A percentile compares a stretch with the other conserved stretches of the same genome.
Evolutionary conservation across 2,329 filamentous ascomycete species (phyloP).

Genomic region (Ceratocystis cacaofunesta): DNA sequence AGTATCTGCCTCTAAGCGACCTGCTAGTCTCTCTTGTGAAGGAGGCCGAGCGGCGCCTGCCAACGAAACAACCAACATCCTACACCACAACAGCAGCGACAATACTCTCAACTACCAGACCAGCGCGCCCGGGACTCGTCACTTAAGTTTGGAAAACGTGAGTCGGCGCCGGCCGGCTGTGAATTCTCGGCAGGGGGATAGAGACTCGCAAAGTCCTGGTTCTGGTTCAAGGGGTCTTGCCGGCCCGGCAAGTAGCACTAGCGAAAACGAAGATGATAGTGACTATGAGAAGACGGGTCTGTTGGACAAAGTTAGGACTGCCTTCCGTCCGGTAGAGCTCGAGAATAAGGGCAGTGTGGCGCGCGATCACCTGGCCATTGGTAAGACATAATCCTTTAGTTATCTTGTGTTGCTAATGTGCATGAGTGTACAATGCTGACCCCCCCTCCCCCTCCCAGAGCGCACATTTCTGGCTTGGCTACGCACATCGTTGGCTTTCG

Average conservation of each 20-base stretch:
- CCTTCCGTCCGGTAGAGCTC: conserved; percentile 51
- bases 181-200: neutral
- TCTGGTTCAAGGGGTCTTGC: neutral
- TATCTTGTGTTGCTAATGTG: neutral
- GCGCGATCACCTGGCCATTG: conserved; percentile 65
- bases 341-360: conserved; percentile 80
- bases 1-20: neutral
- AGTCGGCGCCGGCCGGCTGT: conserved; percentile 2
- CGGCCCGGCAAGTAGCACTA: neutral
- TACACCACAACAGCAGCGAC: neutral
- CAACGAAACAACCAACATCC: conserved; percentile 16
- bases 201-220: neutral
- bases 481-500: conserved; percentile 66
- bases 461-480: conserved; percentile 78
- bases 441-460: conserved; percentile 34
- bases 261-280: conserved; percentile 1
- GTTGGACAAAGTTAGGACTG: neutral
- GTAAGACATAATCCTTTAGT: conserved; percentile 27
- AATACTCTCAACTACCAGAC: conserved; percentile 14
- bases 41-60: conserved; percentile 4
- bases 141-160: neutral
- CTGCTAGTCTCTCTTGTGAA: neutral
- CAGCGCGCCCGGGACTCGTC: neutral
- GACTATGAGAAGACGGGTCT: conserved; percentile 4
- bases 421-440: neutral